phyloP scores from a whole-genome alignment of 2,329 filamentous ascomycete species.

The Monascus ruber region DNA sequence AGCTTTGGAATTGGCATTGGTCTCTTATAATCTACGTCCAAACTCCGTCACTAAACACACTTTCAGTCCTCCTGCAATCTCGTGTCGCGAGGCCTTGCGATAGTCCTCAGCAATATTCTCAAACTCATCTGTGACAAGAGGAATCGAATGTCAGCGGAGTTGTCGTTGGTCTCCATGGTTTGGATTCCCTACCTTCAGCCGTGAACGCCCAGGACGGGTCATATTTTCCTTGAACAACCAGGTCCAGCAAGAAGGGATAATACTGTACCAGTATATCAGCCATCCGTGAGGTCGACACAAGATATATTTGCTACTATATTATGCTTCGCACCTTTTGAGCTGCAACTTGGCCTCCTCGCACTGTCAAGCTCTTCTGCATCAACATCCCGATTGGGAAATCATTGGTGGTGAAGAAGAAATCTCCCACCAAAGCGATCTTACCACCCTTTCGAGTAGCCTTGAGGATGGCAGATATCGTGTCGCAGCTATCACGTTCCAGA shows the following conservation, averaged over 20 bases:
- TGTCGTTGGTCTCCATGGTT: neutral
- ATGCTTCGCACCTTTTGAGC: slow-evolving; percentile 10
- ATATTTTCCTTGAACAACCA: slow-evolving; percentile 13
- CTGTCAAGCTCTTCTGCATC: slow-evolving; percentile 23
- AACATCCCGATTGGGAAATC: slow-evolving; percentile 20
- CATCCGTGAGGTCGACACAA: neutral
- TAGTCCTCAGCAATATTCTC: slow-evolving; percentile 19
- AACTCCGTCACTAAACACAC: slow-evolving; percentile 17
- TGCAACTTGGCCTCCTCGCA: slow-evolving; percentile 17
- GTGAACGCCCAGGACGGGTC: slow-evolving; percentile 22
- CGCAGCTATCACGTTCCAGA: slow-evolving; percentile 16
- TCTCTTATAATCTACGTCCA: slow-evolving; percentile 9
- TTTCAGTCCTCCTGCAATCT: slow-evolving; percentile 19
- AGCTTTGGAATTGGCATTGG: no score
- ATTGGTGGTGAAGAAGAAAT: slow-evolving; percentile 18
- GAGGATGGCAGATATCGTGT: slow-evolving; percentile 17
- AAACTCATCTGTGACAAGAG: slow-evolving; percentile 13
- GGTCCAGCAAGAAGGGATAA: slow-evolving; percentile 17
- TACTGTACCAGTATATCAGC: slow-evolving; percentile 10
- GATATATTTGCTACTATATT: no score
- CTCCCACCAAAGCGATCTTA: slow-evolving; percentile 17
- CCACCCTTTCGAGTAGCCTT: slow-evolving; percentile 20
- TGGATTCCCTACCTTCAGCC: slow-evolving; percentile 9
- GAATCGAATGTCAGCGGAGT: neutral
- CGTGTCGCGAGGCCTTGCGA: slow-evolving; percentile 11